These are phyloP conservation scores for Psidium friedrichsthalianum DNA, from an alignment of 345 rosid genomes.

Conservation along the genomic window DNA sequence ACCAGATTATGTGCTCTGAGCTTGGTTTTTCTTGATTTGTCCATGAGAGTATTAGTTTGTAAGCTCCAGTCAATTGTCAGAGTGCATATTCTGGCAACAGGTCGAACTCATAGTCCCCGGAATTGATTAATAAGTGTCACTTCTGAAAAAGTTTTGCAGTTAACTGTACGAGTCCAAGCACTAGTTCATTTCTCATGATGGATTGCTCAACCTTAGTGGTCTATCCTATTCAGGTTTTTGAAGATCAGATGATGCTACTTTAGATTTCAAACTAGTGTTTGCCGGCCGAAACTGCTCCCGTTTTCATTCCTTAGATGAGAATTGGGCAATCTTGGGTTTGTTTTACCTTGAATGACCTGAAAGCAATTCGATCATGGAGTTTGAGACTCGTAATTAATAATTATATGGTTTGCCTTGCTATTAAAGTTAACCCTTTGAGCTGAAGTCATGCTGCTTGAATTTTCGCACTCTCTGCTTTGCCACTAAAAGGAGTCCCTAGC, in stretches of 20 bases:
- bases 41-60: neutral
- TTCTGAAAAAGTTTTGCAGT: neutral
- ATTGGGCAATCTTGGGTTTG: neutral
- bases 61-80: neutral
- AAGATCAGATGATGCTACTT: neutral
- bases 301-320: neutral
- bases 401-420: neutral
- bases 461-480: neutral
- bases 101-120: neutral
- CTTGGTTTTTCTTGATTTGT: neutral
- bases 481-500: neutral
- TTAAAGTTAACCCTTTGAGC: neutral
- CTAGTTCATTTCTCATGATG: neutral
- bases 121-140: neutral
- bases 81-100: neutral
- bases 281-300: neutral
- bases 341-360: neutral
- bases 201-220: neutral
- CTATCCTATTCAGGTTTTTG: neutral
- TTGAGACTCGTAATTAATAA: neutral
- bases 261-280: neutral
- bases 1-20: neutral
- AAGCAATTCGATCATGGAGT: neutral
- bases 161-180: neutral
- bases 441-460: neutral